These are phyloP conservation scores for Kalmanozyma brasiliensis DNA, from an alignment of 1,284 basidiomycete genomes.

Conservation along the genomic window DNA sequence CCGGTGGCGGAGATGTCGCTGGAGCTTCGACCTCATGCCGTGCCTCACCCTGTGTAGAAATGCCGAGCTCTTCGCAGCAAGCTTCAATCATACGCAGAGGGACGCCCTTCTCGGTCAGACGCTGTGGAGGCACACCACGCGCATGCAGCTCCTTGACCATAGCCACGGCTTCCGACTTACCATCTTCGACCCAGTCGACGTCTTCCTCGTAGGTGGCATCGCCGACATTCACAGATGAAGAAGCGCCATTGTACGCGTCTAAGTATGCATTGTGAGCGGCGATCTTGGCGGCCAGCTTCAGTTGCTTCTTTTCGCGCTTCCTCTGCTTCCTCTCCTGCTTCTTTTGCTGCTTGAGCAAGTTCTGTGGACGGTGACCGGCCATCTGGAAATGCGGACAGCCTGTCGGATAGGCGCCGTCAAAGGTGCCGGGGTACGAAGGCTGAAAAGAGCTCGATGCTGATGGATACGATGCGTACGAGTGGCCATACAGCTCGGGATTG, in stretches of 20 bases:
- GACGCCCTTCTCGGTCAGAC: slow-evolving; percentile 22
- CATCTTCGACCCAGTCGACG: slow-evolving; percentile 17
- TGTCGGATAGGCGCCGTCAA: background rate
- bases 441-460: slow-evolving; percentile 3
- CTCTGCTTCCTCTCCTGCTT: slow-evolving; percentile 29
- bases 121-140: slow-evolving; percentile 24
- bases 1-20: background rate
- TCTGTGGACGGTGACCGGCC: slow-evolving; percentile 11
- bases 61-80: slow-evolving; percentile 29
- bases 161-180: slow-evolving; percentile 20
- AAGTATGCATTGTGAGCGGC: background rate
- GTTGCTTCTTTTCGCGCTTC: slow-evolving; percentile 20
- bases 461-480: slow-evolving; percentile 7
- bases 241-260: background rate
- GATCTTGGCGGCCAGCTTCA: slow-evolving; percentile 13
- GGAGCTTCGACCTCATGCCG: background rate
- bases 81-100: slow-evolving; percentile 17
- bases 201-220: background rate
- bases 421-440: slow-evolving; percentile 1
- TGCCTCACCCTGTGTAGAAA: slow-evolving; percentile 2
- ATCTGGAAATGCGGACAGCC: slow-evolving; percentile 2
- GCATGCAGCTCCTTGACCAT: slow-evolving; percentile 28
- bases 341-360: slow-evolving; percentile 27
- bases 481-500: background rate
- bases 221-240: background rate